Evolutionary conservation across 2,329 filamentous ascomycete species (phyloP), one percentile per base, ranked within the genome.

Genomic region (Epichloe uncinata): DNA sequence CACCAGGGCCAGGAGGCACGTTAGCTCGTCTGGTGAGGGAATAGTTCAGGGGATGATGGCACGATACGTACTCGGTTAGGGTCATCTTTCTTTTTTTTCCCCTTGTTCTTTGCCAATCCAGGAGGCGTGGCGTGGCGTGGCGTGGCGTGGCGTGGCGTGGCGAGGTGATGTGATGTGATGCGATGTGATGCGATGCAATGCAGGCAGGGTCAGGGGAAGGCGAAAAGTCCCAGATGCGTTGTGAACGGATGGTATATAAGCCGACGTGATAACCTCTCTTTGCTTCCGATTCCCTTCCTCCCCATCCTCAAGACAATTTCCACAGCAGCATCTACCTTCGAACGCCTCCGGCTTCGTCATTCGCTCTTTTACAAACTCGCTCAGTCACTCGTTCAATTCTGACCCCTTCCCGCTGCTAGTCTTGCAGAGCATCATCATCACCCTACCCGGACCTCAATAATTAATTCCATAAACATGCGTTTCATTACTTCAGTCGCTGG

Each of bases 401-500:
- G 18, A 45, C 18, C 38, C 26, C 16, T n/a, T 42, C 26, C 34
- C 44, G n/a, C 26, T 36, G 13, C 12, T 41, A 16, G 18, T 42
- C 30, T 22, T 11, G 37, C 5, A 48, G 48, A 45, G 34, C 36
- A 33, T 35, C 48, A 43, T 42, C 16, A 9, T 3, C n/a, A n/a
- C n/a, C 26, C 40, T 42, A 1, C 12, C 18, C 40, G 40, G 40
- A 42, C 11, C 40, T 26, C n/a, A 30, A 11, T 30, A 30, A 11
- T 30, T 30, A 45, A 20, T 12, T n/a, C 33, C 35, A 47, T 45
- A 54, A 58, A 45, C n/a, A 66, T 66, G 64, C 60, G 52, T 55
- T 64, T 66, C 61, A 54, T 57, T 47, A 52, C 58, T 52, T 57
- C 61, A 41, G 36, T 61, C 47, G 58, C 61, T 52, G 53, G 59